phyloP scores from a whole-genome alignment of 2,329 filamentous ascomycete species.

The Neonectria magnoliae region DNA sequence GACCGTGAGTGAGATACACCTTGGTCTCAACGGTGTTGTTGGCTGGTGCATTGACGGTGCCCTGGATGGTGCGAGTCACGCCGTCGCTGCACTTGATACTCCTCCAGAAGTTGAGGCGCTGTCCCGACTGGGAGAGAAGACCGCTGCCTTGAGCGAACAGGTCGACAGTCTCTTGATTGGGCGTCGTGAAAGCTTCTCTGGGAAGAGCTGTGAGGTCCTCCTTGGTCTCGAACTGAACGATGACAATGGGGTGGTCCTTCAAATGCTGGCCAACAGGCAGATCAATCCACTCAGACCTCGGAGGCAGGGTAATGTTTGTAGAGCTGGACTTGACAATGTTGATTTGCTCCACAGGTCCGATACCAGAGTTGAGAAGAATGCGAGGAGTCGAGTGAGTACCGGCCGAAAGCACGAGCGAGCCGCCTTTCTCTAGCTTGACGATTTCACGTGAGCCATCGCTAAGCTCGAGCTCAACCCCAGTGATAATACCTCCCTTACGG shows the following conservation, averaged over 20 bases:
- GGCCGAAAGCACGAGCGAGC: constrained; percentile 73
- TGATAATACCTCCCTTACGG: constrained; percentile 68
- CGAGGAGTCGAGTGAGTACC: constrained; percentile 75
- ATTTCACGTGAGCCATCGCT: constrained; percentile 61
- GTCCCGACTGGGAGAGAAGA: constrained; percentile 55
- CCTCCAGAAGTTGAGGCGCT: constrained; percentile 59
- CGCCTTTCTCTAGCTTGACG: constrained; percentile 69
- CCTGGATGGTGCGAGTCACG: constrained; percentile 50
- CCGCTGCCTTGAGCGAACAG: constrained; percentile 50
- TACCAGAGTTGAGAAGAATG: constrained; percentile 68
- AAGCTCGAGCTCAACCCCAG: constrained; percentile 72
- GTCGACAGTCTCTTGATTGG: constrained; percentile 39
- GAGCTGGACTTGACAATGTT: constrained; percentile 54
- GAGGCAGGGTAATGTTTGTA: constrained; percentile 62
- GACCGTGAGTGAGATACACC: constrained; percentile 61
- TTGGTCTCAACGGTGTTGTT: constrained; percentile 56
- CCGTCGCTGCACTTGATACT: constrained; percentile 53
- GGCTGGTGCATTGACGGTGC: constrained; percentile 56
- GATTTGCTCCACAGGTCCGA: constrained; percentile 70
- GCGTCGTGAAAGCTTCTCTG: constrained; percentile 40
- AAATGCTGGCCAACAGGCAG: constrained; percentile 67
- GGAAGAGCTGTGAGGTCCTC: constrained; percentile 32
- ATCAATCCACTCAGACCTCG: constrained; percentile 63
- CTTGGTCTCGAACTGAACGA: constrained; percentile 44
- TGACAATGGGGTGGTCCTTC: constrained; percentile 59